Base-by-base conservation (phyloP, 1,139 yeast genomes). In the Taiozyma sp. region DNA sequence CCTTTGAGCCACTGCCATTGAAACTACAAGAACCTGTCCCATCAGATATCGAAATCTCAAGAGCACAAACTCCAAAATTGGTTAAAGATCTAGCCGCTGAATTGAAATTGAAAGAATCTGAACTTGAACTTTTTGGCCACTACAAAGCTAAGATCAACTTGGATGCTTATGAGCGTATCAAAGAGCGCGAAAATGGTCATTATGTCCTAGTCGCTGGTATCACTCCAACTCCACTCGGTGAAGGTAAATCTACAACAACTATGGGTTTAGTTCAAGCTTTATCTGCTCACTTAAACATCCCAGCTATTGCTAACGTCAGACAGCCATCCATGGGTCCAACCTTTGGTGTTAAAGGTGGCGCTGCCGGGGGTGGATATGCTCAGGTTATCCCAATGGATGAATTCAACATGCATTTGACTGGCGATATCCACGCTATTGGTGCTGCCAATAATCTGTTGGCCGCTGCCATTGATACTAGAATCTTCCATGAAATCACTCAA, bases 241-340 rank as follows among this genome's bases (percentile, higher is more conserved):
- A 93, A 74, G 99, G 99, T 69, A 93, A 93, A 72, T 87, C 96
- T 35, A 93, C 99, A 56, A 93, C 98, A 47, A 91, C 98, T 34
- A 90, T 93, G 64, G 99, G 99, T 58, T 77, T 93, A 55, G 96
- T 95, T 16, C 98, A 93, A 72, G 97, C 98, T 21, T 76, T 93
- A 56, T 96, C 97, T 59, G 97, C 97, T 44, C 96, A 89, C 63
- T 76, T 91, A 64, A 81, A 86, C 57, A 86, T 88, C 70, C 82
- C 85, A 54, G 91, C 91, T 22, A 85, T 93, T 67, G 99, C 99
- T 56, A 91, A 89, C 67, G 97, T 93, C 53, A 86, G 99, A 73
- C 99, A 93, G 71, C 99, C 99, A 43, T 87, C 96, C 19, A 91
- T 93, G 97, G 99, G 99, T 49, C 99, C 99, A 54, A 93, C 99